Evolutionary conservation across 495 filamentous ascomycete genomes (phyloP).

Genomic region (Lasiosphaeria miniovina): DNA sequence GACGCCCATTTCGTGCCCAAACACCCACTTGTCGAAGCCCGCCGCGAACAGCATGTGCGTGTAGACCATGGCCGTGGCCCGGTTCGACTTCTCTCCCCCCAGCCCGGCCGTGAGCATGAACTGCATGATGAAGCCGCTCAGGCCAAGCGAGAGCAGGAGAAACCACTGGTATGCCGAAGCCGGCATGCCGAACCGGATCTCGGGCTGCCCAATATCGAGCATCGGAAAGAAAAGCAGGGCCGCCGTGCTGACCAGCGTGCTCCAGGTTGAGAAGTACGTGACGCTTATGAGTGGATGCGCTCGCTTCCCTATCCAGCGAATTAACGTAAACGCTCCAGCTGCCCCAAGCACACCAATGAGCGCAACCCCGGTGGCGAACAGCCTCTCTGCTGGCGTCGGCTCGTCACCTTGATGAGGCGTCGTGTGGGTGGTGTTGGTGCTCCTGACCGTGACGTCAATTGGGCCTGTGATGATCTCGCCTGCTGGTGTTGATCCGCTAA

Average conservation of each 20-base stretch:
- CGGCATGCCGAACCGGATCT: slow-evolving; percentile 63
- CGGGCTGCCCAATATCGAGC: slow-evolving; percentile 44
- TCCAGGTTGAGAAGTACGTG: slow-evolving; percentile 77
- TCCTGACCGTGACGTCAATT: not conserved
- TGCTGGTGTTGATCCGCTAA: slow-evolving; percentile 23
- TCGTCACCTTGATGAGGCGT: slow-evolving; percentile 29
- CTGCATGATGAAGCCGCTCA: slow-evolving; percentile 83
- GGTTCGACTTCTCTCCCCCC: slow-evolving; percentile 60
- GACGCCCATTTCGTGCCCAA: slow-evolving; percentile 63
- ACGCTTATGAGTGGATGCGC: slow-evolving; percentile 83
- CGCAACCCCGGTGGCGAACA: slow-evolving; percentile 68
- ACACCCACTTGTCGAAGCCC: slow-evolving; percentile 75
- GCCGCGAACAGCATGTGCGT: slow-evolving; percentile 91
- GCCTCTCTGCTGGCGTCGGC: slow-evolving; percentile 62
- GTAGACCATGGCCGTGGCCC: slow-evolving; percentile 87
- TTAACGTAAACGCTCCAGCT: slow-evolving; percentile 71
- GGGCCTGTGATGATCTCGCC: slow-evolving; percentile 1
- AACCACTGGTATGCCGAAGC: slow-evolving; percentile 62
- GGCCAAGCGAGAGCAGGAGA: slow-evolving; percentile 64
- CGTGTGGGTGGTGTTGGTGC: slow-evolving; percentile 1
- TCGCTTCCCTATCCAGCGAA: slow-evolving; percentile 80
- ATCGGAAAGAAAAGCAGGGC: slow-evolving; percentile 52
- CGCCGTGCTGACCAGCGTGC: slow-evolving; percentile 61
- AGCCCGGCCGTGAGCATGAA: slow-evolving; percentile 82
- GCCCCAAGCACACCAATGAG: slow-evolving; percentile 79